A percentile compares a stretch with the other conserved stretches of the same genome.
Evolutionary conservation across 2,329 filamentous ascomycete species (phyloP).

Genomic region (Trichoderma afroharzianum): DNA sequence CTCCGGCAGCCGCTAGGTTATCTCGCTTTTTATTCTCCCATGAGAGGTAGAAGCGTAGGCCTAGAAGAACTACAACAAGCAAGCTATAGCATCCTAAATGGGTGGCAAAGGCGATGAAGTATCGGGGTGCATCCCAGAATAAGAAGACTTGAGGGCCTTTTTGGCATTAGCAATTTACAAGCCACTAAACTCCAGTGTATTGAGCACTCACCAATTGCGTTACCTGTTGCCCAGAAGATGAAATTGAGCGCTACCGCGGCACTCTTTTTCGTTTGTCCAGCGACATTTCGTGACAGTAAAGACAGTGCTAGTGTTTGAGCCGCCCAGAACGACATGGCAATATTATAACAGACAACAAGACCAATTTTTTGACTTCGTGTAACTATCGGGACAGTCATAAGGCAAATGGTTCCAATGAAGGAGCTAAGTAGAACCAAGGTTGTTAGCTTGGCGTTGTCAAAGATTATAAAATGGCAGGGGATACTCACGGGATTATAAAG

Average conservation of each 20-base stretch:
- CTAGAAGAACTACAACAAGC: neutral
- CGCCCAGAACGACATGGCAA: conserved; percentile 10
- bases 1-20: neutral
- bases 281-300: neutral
- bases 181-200: neutral
- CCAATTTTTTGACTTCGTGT: conserved; percentile 1
- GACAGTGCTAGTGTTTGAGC: conserved; percentile 2
- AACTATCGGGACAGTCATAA: conserved; percentile 4
- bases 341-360: conserved; percentile 8
- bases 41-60: neutral
- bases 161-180: neutral
- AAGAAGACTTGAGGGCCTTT: conserved; percentile 7
- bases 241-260: conserved; percentile 6
- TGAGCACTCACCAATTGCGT: neutral
- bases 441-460: neutral
- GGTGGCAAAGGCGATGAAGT: conserved; percentile 3
- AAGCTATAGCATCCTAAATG: conserved; percentile 6
- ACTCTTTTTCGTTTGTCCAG: conserved; percentile 6
- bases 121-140: conserved; percentile 3
- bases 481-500: neutral
- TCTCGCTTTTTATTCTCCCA: neutral
- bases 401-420: conserved; percentile 6
- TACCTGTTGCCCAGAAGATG: neutral
- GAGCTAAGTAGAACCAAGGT: neutral
- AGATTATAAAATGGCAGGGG: neutral